Conservation (phyloP, 805 yeast genomes). For the Wickerhamomyces canadensis region DNA sequence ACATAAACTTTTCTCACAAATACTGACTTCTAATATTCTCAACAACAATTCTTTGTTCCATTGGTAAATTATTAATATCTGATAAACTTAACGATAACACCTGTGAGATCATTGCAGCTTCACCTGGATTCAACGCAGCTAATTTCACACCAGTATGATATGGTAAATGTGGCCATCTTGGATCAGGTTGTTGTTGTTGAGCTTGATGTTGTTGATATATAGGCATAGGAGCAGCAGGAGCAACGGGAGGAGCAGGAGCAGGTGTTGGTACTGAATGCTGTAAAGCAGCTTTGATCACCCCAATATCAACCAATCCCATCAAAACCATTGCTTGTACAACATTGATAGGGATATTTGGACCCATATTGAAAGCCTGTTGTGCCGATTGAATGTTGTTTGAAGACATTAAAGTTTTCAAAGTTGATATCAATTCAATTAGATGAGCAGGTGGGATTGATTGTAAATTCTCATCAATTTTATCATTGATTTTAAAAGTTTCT, state of each 20-base stretch:
- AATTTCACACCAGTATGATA: conserved; percentile 45
- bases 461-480: conserved; percentile 55
- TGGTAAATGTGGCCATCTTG: conserved; percentile 46
- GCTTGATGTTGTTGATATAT: conserved; percentile 15
- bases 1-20: too few species aligned
- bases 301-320: conserved; percentile 71
- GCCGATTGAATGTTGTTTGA: conserved; percentile 35
- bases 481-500: conserved; percentile 44
- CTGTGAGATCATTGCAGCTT: conserved; percentile 49
- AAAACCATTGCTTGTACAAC: conserved; percentile 69
- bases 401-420: conserved; percentile 48
- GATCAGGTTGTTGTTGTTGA: conserved; percentile 19
- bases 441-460: conserved; percentile 66
- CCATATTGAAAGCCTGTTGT: conserved; percentile 44
- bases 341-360: conserved; percentile 55
- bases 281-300: conserved; percentile 61
- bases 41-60: conserved; percentile 11
- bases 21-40: conserved; percentile 9
- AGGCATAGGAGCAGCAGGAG: conserved; percentile 6
- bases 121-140: conserved; percentile 45
- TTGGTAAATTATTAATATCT: conserved; percentile 6
- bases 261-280: conserved; percentile 26
- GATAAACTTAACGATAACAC: conserved; percentile 39
- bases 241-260: background rate
- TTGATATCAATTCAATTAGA: conserved; percentile 62